These are phyloP conservation scores for Pelargonium nanum DNA, from an alignment of 345 rosid genomes.

Conservation along the genomic window DNA sequence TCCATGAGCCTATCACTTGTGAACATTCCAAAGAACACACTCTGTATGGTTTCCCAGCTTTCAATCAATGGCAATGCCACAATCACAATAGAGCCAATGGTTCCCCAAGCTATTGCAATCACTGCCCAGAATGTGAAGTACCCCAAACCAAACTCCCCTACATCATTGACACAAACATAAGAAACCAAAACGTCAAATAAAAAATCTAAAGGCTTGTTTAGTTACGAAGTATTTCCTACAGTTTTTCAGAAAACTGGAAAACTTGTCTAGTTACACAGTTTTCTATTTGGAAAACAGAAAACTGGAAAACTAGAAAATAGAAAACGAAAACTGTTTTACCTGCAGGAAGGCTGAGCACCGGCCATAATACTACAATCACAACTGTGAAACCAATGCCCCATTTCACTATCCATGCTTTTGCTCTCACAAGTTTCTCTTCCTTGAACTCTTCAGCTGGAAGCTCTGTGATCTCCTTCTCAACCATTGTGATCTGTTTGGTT, in stretches of 20 bases:
- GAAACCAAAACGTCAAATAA: too few relatives aligned
- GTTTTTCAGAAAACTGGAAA: too few relatives aligned
- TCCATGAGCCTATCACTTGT: constrained; percentile 61
- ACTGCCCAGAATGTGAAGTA: constrained; percentile 89
- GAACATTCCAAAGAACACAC: constrained; percentile 58
- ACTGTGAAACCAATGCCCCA: constrained; percentile 76
- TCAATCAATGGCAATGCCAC: constrained; percentile 60
- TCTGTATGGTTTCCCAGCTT: constrained; percentile 66
- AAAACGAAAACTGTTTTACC: constrained; percentile 29
- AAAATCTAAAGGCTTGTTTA: too few relatives aligned
- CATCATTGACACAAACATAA: constrained; percentile 4
- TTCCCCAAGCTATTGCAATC: constrained; percentile 80
- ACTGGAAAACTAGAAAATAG: background rate
- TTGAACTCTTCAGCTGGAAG: constrained; percentile 54
- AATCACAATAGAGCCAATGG: constrained; percentile 57
- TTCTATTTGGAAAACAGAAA: background rate
- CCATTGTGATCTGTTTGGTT: constrained; percentile 69
- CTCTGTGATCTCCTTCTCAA: constrained; percentile 48
- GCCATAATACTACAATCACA: constrained; percentile 67
- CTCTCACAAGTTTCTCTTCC: constrained; percentile 61
- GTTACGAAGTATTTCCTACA: too few relatives aligned
- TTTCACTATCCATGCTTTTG: constrained; percentile 71
- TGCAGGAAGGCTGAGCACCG: constrained; percentile 66
- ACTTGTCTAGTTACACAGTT: too few relatives aligned
- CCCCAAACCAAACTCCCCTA: constrained; percentile 54